Percentiles rank a stretch among this genome's conserved stretches.
phyloP scores from a whole-genome alignment of 2,329 filamentous ascomycete species.

The Claviceps sp. region DNA sequence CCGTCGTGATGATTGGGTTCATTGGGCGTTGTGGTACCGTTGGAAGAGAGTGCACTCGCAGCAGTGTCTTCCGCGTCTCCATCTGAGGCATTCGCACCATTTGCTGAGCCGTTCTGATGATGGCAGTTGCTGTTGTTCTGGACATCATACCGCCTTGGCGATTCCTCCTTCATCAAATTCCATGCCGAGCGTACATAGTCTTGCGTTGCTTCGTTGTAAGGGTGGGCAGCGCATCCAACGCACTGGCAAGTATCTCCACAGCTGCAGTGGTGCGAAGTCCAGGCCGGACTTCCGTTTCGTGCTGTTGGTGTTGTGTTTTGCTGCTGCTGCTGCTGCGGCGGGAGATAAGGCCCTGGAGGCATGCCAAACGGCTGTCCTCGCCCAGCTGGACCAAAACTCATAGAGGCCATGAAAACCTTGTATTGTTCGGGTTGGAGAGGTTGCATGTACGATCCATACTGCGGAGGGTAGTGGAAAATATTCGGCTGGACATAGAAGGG shows the following conservation, averaged over 20 bases:
- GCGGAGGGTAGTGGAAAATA: constrained; percentile 38
- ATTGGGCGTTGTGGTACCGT: constrained; percentile 8
- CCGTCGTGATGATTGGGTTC: constrained; percentile 13
- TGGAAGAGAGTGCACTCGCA: constrained; percentile 9
- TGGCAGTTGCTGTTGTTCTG: constrained; percentile 5
- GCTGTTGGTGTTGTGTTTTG: constrained; percentile 3
- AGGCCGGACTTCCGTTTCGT: constrained; percentile 10
- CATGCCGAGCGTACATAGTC: constrained; percentile 37
- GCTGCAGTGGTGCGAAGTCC: constrained; percentile 34
- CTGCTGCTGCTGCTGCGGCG: constrained; percentile 1
- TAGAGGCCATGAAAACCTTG: constrained; percentile 31
- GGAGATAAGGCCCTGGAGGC: constrained; percentile 9
- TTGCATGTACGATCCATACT: constrained; percentile 41
- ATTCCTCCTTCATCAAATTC: constrained; percentile 26
- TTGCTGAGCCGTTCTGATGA: constrained; percentile 10
- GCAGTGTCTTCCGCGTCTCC: constrained; percentile 10
- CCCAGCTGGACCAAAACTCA: constrained; percentile 9
- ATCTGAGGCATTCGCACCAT: constrained; percentile 13
- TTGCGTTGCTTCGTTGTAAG: constrained; percentile 51
- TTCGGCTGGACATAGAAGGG: constrained; percentile 29
- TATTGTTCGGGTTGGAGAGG: constrained; percentile 41
- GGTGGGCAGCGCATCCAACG: constrained; percentile 53
- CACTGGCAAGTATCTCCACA: constrained; percentile 56
- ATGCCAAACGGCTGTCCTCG: constrained; percentile 11
- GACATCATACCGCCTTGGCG: constrained; percentile 10